Conservation (phyloP, 352 stramenopile genomes). For the Phytophthora pinifolia region DNA sequence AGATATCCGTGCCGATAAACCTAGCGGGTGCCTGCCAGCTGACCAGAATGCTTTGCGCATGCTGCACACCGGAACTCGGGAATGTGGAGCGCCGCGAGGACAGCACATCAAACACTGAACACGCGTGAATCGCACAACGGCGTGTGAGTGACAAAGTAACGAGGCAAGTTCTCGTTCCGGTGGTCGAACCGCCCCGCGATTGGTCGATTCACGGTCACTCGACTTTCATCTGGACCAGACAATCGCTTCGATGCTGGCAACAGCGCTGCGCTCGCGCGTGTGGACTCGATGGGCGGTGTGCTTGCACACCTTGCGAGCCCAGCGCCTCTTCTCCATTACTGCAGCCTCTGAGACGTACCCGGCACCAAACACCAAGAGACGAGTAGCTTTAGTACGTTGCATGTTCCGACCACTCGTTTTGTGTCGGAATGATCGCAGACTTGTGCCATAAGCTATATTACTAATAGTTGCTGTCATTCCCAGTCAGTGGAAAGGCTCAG, state of each 20-base stretch:
- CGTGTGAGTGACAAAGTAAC: no score
- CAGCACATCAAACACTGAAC: not conserved
- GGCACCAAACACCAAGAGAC: conserved; percentile 13
- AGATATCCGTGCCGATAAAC: no score
- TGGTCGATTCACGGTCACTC: conserved; percentile 1
- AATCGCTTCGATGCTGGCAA: conserved; percentile 2
- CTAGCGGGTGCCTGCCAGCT: no score
- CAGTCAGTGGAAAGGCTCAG: conserved; percentile 42
- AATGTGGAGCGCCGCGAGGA: no score
- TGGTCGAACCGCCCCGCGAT: conserved; percentile 1
- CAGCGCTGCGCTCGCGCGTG: not conserved
- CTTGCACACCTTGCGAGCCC: no score
- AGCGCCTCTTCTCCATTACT: not conserved
- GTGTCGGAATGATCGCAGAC: conserved; percentile 9
- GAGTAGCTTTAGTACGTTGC: conserved; percentile 19
- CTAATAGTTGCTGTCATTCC: conserved; percentile 6
- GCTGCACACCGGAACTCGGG: conserved; percentile 6
- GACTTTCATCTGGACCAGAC: conserved; percentile 1
- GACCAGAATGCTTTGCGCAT: no score
- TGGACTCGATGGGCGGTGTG: not conserved
- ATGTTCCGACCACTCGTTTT: conserved; percentile 4
- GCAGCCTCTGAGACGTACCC: not conserved
- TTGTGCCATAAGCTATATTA: not conserved
- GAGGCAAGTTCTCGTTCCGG: not conserved
- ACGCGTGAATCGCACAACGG: no score